These are phyloP conservation scores for Thelonectria rubi DNA, from an alignment of 2,329 filamentous ascomycete species.

Conservation along the genomic window DNA sequence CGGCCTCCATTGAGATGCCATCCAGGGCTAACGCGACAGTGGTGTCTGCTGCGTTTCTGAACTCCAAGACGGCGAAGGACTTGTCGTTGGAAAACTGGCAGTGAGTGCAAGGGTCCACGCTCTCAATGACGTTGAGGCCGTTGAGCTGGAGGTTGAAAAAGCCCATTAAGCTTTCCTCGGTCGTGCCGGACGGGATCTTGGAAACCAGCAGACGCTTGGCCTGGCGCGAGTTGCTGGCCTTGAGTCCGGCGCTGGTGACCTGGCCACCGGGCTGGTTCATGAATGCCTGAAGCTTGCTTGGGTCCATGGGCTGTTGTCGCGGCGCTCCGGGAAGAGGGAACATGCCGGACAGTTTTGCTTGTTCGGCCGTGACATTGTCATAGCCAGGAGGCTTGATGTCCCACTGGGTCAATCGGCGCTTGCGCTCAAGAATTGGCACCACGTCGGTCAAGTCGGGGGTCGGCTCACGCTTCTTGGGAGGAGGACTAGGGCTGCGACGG, in stretches of 20 bases:
- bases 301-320: conserved; percentile 94
- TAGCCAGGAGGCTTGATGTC: conserved; percentile 99
- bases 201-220: conserved; percentile 90
- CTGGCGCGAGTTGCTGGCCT: conserved; percentile 92
- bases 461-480: conserved; percentile 90
- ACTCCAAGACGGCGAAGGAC: conserved; percentile 88
- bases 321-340: conserved; percentile 97
- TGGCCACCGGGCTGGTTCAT: conserved; percentile 86
- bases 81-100: conserved; percentile 83
- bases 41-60: conserved; percentile 85
- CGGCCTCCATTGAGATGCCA: conserved; percentile 85
- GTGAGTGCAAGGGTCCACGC: conserved; percentile 83
- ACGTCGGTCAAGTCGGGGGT: conserved; percentile 94
- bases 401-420: conserved; percentile 96
- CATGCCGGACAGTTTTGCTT: conserved; percentile 98
- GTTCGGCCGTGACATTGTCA: conserved; percentile 97
- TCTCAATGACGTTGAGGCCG: conserved; percentile 90
- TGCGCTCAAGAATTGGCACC: conserved; percentile 82
- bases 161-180: conserved; percentile 77
- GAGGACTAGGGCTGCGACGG: conserved; percentile 80
- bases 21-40: conserved; percentile 92
- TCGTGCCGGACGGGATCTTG: conserved; percentile 78
- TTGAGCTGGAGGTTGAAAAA: conserved; percentile 99
- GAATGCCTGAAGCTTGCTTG: conserved; percentile 91
- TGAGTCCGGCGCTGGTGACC: conserved; percentile 79